Evolutionary conservation across 1,139 yeast genomes (phyloP).

Genomic region (Pichia sp.): DNA sequence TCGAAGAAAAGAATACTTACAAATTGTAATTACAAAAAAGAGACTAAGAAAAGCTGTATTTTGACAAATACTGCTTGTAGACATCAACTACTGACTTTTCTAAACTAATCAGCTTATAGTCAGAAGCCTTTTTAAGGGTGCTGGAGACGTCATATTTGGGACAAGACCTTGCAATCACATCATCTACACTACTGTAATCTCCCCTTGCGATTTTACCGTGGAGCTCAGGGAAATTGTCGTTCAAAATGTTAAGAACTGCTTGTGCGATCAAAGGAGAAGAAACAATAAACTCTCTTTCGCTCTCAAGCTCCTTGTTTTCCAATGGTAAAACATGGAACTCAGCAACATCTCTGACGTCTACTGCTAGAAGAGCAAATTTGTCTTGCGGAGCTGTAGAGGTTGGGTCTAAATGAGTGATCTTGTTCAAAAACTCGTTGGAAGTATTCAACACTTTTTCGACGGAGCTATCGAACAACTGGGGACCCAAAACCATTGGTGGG

Average conservation of each 20-base stretch:
- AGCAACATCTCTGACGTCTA: slow-evolving; percentile 46
- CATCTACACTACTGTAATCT: slow-evolving; percentile 29
- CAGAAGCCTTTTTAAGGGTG: slow-evolving; percentile 32
- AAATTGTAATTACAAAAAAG: slow-evolving; percentile 4
- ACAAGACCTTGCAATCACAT: slow-evolving; percentile 4
- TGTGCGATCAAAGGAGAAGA: slow-evolving; percentile 38
- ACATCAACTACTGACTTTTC: slow-evolving; percentile 40
- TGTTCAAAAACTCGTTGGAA: slow-evolving; percentile 36
- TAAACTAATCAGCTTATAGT: slow-evolving; percentile 37
- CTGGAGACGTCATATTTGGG: slow-evolving; percentile 17
- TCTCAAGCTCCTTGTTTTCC: slow-evolving; percentile 32
- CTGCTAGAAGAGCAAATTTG: slow-evolving; percentile 29
- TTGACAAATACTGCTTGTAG: slow-evolving; percentile 34
- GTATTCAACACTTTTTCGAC: slow-evolving; percentile 32
- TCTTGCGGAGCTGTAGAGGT: slow-evolving; percentile 22
- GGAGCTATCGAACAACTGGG: slow-evolving; percentile 38
- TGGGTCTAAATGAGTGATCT: slow-evolving; percentile 28
- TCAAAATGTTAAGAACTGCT: slow-evolving; percentile 36
- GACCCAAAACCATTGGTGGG: slow-evolving; percentile 49
- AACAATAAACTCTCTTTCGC: slow-evolving; percentile 40
- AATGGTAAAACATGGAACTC: slow-evolving; percentile 38
- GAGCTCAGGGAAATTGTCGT: slow-evolving; percentile 36
- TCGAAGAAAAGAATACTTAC: too few species aligned
- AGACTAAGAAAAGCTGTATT: slow-evolving; percentile 7
- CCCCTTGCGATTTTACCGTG: slow-evolving; percentile 39